Percentiles rank a stretch among this genome's conserved stretches.
These are phyloP conservation scores for Aureobasidium sp. DNA, from an alignment of 2,329 filamentous ascomycete species.

Conservation along the genomic window DNA sequence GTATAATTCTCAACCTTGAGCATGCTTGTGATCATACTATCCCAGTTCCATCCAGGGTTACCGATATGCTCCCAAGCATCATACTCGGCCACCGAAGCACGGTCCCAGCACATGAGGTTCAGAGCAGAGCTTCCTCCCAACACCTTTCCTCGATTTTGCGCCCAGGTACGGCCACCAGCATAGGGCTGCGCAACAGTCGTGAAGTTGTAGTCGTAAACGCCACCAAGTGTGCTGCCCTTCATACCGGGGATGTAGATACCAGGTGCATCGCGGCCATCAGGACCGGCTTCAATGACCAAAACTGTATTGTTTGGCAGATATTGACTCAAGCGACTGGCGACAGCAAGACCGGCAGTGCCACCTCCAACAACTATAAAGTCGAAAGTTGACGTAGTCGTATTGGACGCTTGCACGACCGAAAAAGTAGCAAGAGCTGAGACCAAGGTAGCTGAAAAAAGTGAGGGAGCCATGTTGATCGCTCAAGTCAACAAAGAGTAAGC, in stretches of 20 bases:
- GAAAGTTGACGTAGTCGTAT: background rate
- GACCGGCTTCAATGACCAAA: conserved; percentile 25
- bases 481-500: too few relatives aligned
- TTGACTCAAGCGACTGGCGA: conserved; percentile 23
- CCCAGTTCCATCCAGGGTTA: conserved; percentile 35
- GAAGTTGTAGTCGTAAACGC: conserved; percentile 35
- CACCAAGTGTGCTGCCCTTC: conserved; percentile 18
- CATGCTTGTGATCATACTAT: conserved; percentile 25
- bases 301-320: conserved; percentile 21
- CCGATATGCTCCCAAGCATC: conserved; percentile 29
- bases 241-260: conserved; percentile 19
- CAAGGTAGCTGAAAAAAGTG: background rate
- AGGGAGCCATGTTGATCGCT: background rate
- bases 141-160: conserved; percentile 34
- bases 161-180: conserved; percentile 31
- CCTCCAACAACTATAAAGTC: conserved; percentile 24
- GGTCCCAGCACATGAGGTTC: conserved; percentile 22
- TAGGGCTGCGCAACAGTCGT: conserved; percentile 34
- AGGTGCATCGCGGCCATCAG: conserved; percentile 12
- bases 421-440: background rate
- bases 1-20: conserved; percentile 28
- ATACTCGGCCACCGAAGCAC: conserved; percentile 19
- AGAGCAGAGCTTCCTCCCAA: conserved; percentile 32
- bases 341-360: conserved; percentile 23
- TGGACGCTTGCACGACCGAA: background rate